Base-by-base conservation (phyloP, 2,329 filamentous ascomycete genomes). In the Harringtonia aguacate region DNA sequence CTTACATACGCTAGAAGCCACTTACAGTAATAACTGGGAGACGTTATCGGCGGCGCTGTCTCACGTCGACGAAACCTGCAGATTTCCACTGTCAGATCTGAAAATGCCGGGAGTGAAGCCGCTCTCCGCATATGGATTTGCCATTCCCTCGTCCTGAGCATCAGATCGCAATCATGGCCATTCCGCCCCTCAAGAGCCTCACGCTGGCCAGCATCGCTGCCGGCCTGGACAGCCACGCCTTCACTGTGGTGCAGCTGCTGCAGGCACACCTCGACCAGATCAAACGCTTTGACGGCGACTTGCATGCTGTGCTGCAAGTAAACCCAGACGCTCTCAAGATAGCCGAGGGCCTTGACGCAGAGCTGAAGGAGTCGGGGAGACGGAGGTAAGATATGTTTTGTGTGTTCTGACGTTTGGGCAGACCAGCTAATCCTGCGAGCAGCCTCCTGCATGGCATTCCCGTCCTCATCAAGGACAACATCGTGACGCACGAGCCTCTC, bases 381-480 rank as follows among this genome's bases (percentile, higher is more conserved):
- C 48, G 18, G 27, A 50, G 18, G 58, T 46, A 17, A n/a, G 39
- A 10, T 29, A 8, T 41, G 28, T 31, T 20, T 12, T n/a, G 10
- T 24, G 4, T 28, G 18, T 12, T 17, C n/a, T 15, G n/a, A n/a
- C n/a, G n/a, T 4, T 27, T 24, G 13, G 3, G 14, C 9, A 30
- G 8, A 13, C 14, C 22, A 14, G 3, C 17, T 28, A 24, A 5
- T 28, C 10, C 18, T 6, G 21, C 8, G 8, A 15, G 5, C 14
- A 43, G 46, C 1, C 44, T 31, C 4, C 33, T 52, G 13, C 46
- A 48, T 14, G 50, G 50, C 20, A 45, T 49, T 0, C 49, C 51
- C 3, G 12, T 50, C 31, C 31, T 51, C 8, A 10, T 51, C 44
- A 84, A 84, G 57, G 74, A 81, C 59, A 81, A 79, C 54, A 81